These are phyloP conservation scores for Cucumis melo DNA, from an alignment of 306 rosid genomes.

Conservation along the genomic window DNA sequence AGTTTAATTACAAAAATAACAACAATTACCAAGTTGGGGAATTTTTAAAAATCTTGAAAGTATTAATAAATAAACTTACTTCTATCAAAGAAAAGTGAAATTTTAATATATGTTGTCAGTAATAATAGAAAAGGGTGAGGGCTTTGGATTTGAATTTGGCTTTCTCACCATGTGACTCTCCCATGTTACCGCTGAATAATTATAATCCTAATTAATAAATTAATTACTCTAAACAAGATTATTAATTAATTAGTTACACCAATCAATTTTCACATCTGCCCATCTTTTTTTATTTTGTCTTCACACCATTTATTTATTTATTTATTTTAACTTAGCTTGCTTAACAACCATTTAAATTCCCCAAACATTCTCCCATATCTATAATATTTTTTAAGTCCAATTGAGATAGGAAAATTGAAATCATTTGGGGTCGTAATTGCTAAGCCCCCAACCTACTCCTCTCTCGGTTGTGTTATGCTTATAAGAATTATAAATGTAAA, in stretches of 20 bases:
- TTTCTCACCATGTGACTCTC: background rate
- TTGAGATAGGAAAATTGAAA: too few relatives aligned
- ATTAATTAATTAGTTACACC: background rate
- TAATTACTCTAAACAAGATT: background rate
- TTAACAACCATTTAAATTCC: background rate
- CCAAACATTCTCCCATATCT: too few relatives aligned
- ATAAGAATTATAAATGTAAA: too few relatives aligned
- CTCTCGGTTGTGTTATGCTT: too few relatives aligned
- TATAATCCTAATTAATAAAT: background rate
- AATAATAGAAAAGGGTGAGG: background rate
- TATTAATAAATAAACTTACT: too few relatives aligned
- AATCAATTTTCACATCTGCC: background rate
- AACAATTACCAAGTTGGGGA: background rate
- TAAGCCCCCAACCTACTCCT: too few relatives aligned
- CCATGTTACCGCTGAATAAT: background rate
- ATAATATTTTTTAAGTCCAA: too few relatives aligned
- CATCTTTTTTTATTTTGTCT: background rate
- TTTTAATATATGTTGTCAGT: background rate
- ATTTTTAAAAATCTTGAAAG: too few relatives aligned
- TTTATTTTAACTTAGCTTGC: background rate
- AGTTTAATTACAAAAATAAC: too few relatives aligned
- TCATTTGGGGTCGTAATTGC: too few relatives aligned
- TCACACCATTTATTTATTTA: background rate
- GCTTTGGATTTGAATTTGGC: background rate
- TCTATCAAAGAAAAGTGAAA: background rate